A percentile compares a stretch with the other conserved stretches of the same genome.
These are phyloP conservation scores for Populus pruinosa DNA, from an alignment of 345 rosid species.

Conservation along the genomic window DNA sequence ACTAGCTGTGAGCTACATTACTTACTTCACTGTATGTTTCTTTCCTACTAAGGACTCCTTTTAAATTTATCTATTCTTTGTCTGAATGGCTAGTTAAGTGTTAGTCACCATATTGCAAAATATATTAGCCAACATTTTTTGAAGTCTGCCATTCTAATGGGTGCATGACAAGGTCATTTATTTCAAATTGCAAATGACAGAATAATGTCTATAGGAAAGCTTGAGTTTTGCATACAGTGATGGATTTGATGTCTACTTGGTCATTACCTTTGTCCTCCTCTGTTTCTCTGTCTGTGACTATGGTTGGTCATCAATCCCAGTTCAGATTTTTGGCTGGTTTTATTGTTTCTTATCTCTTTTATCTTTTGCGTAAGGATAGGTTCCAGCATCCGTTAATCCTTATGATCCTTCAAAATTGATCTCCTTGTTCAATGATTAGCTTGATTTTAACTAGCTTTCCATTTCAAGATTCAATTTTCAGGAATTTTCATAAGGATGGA, in stretches of 20 bases:
- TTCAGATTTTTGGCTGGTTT: background rate
- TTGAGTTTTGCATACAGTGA: background rate
- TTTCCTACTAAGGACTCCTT: slow-evolving; percentile 7
- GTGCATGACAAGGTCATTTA: background rate
- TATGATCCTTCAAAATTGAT: background rate
- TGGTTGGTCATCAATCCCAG: background rate
- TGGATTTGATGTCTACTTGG: background rate
- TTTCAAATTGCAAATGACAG: background rate
- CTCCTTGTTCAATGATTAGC: background rate
- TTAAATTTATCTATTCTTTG: background rate
- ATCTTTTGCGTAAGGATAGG: background rate
- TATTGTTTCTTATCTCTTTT: background rate
- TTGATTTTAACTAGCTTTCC: background rate
- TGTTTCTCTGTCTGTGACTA: background rate
- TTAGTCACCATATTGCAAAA: background rate
- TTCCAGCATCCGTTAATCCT: background rate
- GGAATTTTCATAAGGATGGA: background rate
- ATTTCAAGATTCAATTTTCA: background rate
- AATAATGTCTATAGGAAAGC: background rate
- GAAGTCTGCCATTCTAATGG: background rate
- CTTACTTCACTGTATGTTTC: slow-evolving; percentile 76
- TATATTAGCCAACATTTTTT: background rate
- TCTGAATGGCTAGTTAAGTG: slow-evolving; percentile 1
- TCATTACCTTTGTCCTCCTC: background rate
- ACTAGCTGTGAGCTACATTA: slow-evolving; percentile 85